Conservation (phyloP, 306 rosid genomes). For the Vicia faba region DNA sequence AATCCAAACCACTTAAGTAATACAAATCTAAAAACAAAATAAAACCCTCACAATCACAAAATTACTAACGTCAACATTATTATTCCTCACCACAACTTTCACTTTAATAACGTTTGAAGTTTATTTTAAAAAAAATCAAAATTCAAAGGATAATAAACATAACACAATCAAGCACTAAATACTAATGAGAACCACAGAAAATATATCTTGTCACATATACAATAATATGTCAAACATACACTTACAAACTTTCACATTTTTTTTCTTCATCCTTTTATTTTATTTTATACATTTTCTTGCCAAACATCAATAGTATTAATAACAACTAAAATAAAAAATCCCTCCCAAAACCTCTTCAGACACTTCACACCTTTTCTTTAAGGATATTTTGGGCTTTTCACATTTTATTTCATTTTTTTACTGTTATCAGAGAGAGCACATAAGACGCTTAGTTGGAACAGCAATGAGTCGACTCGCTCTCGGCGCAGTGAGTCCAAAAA, state of each 20-base stretch:
- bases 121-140: neutral
- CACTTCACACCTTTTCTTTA: neutral
- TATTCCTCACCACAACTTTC: neutral
- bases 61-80: neutral
- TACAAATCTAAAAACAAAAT: neutral
- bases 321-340: neutral
- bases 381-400: neutral
- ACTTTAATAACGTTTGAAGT: neutral
- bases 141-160: neutral
- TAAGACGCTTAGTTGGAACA: slow-evolving; percentile 55
- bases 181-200: neutral
- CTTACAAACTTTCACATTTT: neutral
- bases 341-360: neutral
- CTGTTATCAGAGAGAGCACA: slow-evolving; percentile 43
- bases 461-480: slow-evolving; percentile 68
- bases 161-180: neutral
- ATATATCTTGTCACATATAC: neutral
- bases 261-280: slow-evolving; percentile 3
- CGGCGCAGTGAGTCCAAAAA: slow-evolving; percentile 85
- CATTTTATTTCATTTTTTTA: neutral
- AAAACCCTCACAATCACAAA: neutral
- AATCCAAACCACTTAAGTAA: neutral
- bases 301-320: neutral
- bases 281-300: neutral
- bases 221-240: neutral